phyloP scores from a whole-genome alignment of 1,284 basidiomycete species.

The Irpex sp. region DNA sequence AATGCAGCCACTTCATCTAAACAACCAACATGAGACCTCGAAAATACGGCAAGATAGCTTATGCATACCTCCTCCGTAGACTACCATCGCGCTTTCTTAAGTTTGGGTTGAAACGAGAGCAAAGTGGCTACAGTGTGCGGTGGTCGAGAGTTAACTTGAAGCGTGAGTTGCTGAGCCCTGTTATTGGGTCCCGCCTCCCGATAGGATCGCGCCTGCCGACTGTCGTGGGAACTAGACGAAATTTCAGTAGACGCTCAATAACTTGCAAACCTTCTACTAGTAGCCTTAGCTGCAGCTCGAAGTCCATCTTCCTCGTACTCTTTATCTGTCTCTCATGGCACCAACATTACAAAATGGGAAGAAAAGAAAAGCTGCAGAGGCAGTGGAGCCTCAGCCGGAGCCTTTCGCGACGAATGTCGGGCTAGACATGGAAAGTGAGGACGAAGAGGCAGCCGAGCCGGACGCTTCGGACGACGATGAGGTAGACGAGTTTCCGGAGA shows the following conservation, averaged over 20 bases:
- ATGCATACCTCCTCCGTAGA: slow-evolving; percentile 66
- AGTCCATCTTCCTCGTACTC: background rate
- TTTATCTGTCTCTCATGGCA: slow-evolving; percentile 22
- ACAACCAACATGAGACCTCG: background rate
- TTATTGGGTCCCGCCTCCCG: slow-evolving; percentile 18
- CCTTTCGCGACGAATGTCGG: slow-evolving; percentile 37
- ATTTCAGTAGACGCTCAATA: slow-evolving; percentile 16
- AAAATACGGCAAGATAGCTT: background rate
- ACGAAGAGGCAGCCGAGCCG: slow-evolving; percentile 53
- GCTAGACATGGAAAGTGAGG: slow-evolving; percentile 71
- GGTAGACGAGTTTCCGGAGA: slow-evolving; percentile 54
- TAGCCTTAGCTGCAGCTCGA: background rate
- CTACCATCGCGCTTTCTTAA: slow-evolving; percentile 47
- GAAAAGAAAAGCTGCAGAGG: slow-evolving; percentile 53
- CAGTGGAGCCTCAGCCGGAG: slow-evolving; percentile 22
- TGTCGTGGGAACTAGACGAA: slow-evolving; percentile 14
- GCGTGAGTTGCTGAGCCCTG: background rate
- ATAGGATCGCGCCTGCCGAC: slow-evolving; percentile 27
- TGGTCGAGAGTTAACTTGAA: background rate
- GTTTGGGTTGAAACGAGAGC: background rate
- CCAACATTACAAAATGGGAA: slow-evolving; percentile 28
- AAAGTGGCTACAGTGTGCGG: slow-evolving; percentile 1
- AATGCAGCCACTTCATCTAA: slow-evolving; percentile 92
- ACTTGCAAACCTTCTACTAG: background rate
- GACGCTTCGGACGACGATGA: slow-evolving; percentile 40